Evolutionary conservation across 768 basidiomycete species (phyloP).

Genomic region (Pleurotus djamor): DNA sequence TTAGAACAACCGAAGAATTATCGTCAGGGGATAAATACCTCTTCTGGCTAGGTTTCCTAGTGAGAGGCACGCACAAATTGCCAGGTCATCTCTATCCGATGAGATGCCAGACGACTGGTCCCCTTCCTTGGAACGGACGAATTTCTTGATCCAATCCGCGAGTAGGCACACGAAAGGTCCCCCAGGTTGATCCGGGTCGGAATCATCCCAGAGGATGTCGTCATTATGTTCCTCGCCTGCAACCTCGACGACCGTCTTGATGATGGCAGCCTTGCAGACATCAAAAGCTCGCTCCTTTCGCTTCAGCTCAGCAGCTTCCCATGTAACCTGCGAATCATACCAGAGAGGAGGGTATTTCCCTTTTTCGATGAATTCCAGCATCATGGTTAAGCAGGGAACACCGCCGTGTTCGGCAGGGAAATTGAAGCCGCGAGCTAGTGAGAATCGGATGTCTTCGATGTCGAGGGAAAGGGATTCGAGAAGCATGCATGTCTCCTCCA

Average conservation of each 20-base stretch:
- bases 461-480: slow-evolving; percentile 80
- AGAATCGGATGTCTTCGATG: slow-evolving; percentile 71
- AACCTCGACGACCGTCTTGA: slow-evolving; percentile 84
- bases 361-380: slow-evolving; percentile 74
- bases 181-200: slow-evolving; percentile 53
- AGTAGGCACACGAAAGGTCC: slow-evolving; percentile 72
- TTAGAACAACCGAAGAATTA: slow-evolving; percentile 3
- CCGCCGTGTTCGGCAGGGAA: slow-evolving; percentile 57
- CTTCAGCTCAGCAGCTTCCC: slow-evolving; percentile 48
- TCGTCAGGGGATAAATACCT: slow-evolving; percentile 39
- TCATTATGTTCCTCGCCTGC: slow-evolving; percentile 80
- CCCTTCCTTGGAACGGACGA: slow-evolving; percentile 39
- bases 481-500: slow-evolving; percentile 73
- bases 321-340: slow-evolving; percentile 33
- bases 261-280: slow-evolving; percentile 81
- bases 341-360: slow-evolving; percentile 70
- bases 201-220: slow-evolving; percentile 75
- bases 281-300: slow-evolving; percentile 72
- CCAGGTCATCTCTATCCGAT: slow-evolving; percentile 62
- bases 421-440: slow-evolving; percentile 63
- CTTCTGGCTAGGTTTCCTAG: slow-evolving; percentile 79
- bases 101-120: slow-evolving; percentile 13
- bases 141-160: slow-evolving; percentile 71
- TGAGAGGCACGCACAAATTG: slow-evolving; percentile 79
- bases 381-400: slow-evolving; percentile 55